Conservation (phyloP, 169 alveolate genomes). For the Neospora caninum region DNA sequence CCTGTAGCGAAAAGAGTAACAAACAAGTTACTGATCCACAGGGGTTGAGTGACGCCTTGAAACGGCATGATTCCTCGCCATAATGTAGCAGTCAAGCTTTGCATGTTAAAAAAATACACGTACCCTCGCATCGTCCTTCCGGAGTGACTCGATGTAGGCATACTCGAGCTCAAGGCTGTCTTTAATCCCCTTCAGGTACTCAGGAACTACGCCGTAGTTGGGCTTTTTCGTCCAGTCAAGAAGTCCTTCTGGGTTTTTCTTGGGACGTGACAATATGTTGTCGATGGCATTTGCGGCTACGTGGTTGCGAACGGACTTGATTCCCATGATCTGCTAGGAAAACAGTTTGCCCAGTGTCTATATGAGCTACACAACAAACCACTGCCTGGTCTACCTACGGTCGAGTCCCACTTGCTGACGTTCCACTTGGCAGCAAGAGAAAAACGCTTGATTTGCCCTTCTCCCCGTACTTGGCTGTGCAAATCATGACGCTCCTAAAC, state of each 20-base stretch:
- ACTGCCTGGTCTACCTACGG: no score
- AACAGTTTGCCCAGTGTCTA: no score
- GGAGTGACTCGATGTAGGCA: constrained; percentile 30
- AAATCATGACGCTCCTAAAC: no score
- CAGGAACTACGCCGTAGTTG: constrained; percentile 35
- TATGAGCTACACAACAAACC: no score
- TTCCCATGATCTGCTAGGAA: constrained; percentile 39
- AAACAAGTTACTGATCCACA: neutral
- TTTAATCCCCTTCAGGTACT: constrained; percentile 11
- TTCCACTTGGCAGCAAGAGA: no score
- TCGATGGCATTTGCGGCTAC: constrained; percentile 37
- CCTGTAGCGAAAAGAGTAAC: neutral
- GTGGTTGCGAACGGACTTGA: neutral
- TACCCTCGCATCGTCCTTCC: neutral
- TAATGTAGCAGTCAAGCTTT: no score
- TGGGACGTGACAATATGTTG: constrained; percentile 42
- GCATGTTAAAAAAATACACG: no score
- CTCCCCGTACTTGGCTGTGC: no score
- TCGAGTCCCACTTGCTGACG: no score
- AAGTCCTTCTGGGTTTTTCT: neutral
- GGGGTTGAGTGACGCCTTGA: no score
- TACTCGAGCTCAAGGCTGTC: neutral
- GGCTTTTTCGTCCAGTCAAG: constrained; percentile 21
- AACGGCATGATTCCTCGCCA: no score
- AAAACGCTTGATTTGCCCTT: no score